A percentile compares a stretch with the other conserved stretches of the same genome.
Conservation (phyloP, 805 yeast genomes). For the Candida ulmi region DNA sequence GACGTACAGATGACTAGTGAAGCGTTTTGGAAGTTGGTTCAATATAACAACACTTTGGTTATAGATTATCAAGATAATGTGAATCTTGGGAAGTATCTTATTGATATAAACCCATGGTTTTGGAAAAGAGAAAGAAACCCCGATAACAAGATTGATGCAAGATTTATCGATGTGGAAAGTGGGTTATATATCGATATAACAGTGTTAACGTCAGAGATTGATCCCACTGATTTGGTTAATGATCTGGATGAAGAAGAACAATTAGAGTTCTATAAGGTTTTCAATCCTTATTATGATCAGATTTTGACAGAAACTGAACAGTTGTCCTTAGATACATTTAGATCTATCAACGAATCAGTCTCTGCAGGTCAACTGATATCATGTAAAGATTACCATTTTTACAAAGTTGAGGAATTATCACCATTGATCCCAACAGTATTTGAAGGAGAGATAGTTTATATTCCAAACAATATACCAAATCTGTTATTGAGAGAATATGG, state of each 20-base stretch:
- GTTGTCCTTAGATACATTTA: background rate
- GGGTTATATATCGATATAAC: slow-evolving; percentile 72
- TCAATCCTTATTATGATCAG: slow-evolving; percentile 9
- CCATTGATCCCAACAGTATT: slow-evolving; percentile 46
- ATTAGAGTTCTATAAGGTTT: slow-evolving; percentile 6
- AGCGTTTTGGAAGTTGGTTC: slow-evolving; percentile 9
- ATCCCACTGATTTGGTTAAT: background rate
- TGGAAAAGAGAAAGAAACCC: slow-evolving; percentile 51
- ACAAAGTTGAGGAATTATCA: slow-evolving; percentile 37
- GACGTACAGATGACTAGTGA: slow-evolving; percentile 54
- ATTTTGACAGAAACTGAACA: slow-evolving; percentile 5
- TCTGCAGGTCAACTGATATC: slow-evolving; percentile 16
- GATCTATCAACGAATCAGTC: background rate
- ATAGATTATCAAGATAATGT: slow-evolving; percentile 11
- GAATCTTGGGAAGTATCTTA: slow-evolving; percentile 41
- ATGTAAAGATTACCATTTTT: slow-evolving; percentile 59
- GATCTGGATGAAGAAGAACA: background rate
- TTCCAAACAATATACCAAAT: slow-evolving; percentile 41
- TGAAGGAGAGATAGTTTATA: slow-evolving; percentile 56
- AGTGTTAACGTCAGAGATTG: slow-evolving; percentile 21
- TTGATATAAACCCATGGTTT: slow-evolving; percentile 38
- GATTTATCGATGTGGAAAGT: slow-evolving; percentile 64
- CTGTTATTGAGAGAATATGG: slow-evolving; percentile 44
- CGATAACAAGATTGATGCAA: slow-evolving; percentile 58
- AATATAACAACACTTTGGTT: slow-evolving; percentile 6